phyloP scores from a whole-genome alignment of 495 filamentous ascomycete species.

The Penicillium taxi region DNA sequence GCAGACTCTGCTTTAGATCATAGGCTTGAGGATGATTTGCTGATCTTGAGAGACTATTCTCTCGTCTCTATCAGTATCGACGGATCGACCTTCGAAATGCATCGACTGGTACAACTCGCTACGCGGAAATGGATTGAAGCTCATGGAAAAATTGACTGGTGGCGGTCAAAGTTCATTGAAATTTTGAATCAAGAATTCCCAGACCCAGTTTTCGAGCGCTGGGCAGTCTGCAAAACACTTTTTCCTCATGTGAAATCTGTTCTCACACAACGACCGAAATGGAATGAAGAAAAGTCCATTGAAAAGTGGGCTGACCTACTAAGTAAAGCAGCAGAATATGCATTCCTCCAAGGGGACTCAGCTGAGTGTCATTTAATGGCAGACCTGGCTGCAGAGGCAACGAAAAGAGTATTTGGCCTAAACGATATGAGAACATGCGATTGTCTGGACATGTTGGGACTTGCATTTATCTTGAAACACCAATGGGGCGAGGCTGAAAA shows the following conservation, averaged over 20 bases:
- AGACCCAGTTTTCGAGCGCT: too few species aligned
- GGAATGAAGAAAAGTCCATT: too few species aligned
- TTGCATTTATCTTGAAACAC: too few species aligned
- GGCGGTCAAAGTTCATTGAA: conserved; percentile 1
- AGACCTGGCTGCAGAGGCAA: too few species aligned
- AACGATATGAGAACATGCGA: too few species aligned
- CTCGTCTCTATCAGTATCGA: conserved; percentile 9
- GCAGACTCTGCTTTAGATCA: conserved; percentile 16
- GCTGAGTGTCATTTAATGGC: too few species aligned
- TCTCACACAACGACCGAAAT: background rate
- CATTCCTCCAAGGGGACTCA: too few species aligned
- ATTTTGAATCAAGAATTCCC: background rate
- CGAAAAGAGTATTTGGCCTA: too few species aligned
- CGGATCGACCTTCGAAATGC: conserved; percentile 32
- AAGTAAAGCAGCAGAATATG: too few species aligned
- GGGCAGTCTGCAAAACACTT: background rate
- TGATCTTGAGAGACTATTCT: conserved; percentile 5
- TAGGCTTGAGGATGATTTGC: conserved; percentile 11
- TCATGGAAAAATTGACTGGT: conserved; percentile 28
- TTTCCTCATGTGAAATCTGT: background rate
- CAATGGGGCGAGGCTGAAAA: too few species aligned
- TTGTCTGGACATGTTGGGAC: too few species aligned
- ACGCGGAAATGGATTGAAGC: conserved; percentile 36
- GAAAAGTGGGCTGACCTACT: too few species aligned
- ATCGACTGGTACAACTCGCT: conserved; percentile 40